A percentile compares a stretch with the other conserved stretches of the same genome.
Conservation (phyloP, 2,329 filamentous ascomycete genomes). For the Colletotrichum magnum region DNA sequence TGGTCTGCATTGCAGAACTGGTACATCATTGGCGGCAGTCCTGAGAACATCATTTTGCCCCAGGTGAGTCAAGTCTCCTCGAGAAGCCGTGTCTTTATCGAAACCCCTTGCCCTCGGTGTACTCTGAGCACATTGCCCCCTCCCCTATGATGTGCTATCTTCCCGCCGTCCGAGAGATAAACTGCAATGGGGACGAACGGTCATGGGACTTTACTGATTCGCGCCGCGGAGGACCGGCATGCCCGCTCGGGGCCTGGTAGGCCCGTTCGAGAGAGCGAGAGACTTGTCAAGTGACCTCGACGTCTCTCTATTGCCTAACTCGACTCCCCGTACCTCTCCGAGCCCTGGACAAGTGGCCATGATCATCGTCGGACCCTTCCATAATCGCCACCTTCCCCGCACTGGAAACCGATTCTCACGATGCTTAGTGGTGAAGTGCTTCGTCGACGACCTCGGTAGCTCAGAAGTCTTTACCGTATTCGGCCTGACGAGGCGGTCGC, state of each 20-base stretch:
- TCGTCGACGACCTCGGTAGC: slow-evolving; percentile 1
- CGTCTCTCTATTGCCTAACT: slow-evolving; percentile 34
- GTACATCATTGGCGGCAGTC: neutral
- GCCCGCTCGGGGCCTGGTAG: neutral
- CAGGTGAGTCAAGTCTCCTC: slow-evolving; percentile 20
- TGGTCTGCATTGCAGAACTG: neutral
- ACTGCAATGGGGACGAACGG: neutral
- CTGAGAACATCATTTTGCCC: slow-evolving; percentile 4
- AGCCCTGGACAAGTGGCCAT: slow-evolving; percentile 8
- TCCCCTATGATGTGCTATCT: neutral
- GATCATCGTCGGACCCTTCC: slow-evolving; percentile 30
- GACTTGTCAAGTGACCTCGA: slow-evolving; percentile 30
- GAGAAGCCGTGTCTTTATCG: slow-evolving; percentile 7
- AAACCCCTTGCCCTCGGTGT: neutral
- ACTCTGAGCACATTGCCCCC: slow-evolving; percentile 15
- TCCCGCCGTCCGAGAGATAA: slow-evolving; percentile 14
- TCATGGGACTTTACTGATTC: slow-evolving; percentile 24
- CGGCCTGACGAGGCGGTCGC: slow-evolving; percentile 7
- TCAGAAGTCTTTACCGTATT: slow-evolving; percentile 23
- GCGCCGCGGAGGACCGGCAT: slow-evolving; percentile 17
- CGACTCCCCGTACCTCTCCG: slow-evolving; percentile 9
- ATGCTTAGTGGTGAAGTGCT: slow-evolving; percentile 33
- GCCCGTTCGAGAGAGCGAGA: neutral
- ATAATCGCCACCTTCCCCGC: slow-evolving; percentile 39
- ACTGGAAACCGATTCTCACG: slow-evolving; percentile 23